These are phyloP conservation scores for Mortierella sp. DNA, from an alignment of 371 early-diverging fungal genomes.

Conservation along the genomic window DNA sequence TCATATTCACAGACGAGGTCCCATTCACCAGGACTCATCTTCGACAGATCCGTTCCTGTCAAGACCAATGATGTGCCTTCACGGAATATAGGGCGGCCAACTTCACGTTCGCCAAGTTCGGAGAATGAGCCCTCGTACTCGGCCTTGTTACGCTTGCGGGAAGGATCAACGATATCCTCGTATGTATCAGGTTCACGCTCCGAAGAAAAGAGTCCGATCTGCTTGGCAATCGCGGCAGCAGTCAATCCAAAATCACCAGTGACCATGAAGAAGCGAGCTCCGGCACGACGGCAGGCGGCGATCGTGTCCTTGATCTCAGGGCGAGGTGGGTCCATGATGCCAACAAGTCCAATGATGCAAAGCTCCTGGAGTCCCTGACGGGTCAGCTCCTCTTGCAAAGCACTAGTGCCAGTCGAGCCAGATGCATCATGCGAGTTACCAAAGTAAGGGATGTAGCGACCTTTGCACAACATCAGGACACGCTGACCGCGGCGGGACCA, in stretches of 20 bases:
- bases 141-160: neutral
- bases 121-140: conserved; percentile 4
- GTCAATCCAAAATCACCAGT: conserved; percentile 80
- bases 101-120: conserved; percentile 19
- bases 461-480: conserved; percentile 69
- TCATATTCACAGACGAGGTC: conserved; percentile 68
- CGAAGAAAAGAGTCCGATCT: conserved; percentile 69
- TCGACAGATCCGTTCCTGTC: conserved; percentile 66
- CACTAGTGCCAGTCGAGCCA: conserved; percentile 9
- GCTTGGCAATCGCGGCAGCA: conserved; percentile 77
- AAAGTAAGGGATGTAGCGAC: conserved; percentile 47
- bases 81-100: conserved; percentile 50
- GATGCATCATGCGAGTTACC: conserved; percentile 15
- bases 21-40: conserved; percentile 67
- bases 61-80: conserved; percentile 59
- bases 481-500: conserved; percentile 77
- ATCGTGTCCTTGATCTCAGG: conserved; percentile 72
- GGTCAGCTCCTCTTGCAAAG: conserved; percentile 36
- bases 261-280: conserved; percentile 82
- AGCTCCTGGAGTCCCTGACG: conserved; percentile 56
- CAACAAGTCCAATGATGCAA: conserved; percentile 70
- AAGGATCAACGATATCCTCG: conserved; percentile 43
- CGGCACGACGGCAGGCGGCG: conserved; percentile 67
- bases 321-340: conserved; percentile 81
- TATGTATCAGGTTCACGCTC: conserved; percentile 58